phyloP scores from a whole-genome alignment of 768 basidiomycete genomes.

The Auricularia cornea region DNA sequence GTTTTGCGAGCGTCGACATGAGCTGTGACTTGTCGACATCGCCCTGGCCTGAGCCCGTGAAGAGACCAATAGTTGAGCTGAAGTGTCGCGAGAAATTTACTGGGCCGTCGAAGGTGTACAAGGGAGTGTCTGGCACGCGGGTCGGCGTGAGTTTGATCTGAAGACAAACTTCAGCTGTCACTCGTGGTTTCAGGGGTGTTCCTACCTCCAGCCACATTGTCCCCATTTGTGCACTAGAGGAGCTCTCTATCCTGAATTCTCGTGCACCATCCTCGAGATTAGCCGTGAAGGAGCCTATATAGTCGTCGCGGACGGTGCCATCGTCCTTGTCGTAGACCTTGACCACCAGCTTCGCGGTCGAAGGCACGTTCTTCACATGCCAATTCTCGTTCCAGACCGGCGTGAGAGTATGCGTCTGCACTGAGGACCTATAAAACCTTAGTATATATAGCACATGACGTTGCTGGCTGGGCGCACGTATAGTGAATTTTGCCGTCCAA shows the following conservation, averaged over 20 bases:
- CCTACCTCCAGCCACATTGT: slow-evolving; percentile 64
- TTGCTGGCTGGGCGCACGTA: slow-evolving; percentile 35
- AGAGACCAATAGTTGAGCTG: slow-evolving; percentile 58
- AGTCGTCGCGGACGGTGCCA: slow-evolving; percentile 45
- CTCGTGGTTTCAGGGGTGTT: background rate
- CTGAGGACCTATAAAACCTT: slow-evolving; percentile 44
- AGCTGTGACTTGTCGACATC: slow-evolving; percentile 28
- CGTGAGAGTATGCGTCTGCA: slow-evolving; percentile 43
- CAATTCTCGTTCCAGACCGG: slow-evolving; percentile 76
- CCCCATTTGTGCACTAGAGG: slow-evolving; percentile 43
- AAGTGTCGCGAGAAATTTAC: slow-evolving; percentile 62
- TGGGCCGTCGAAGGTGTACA: slow-evolving; percentile 68
- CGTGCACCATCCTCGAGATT: slow-evolving; percentile 48
- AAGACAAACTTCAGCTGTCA: background rate
- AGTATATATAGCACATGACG: background rate
- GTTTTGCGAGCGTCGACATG: too few species aligned
- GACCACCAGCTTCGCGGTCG: slow-evolving; percentile 49
- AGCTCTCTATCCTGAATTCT: slow-evolving; percentile 54
- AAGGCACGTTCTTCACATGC: slow-evolving; percentile 65
- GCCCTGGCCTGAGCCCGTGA: slow-evolving; percentile 52
- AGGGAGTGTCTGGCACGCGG: slow-evolving; percentile 20
- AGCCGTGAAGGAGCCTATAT: slow-evolving; percentile 54
- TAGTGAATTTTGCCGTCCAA: slow-evolving; percentile 56
- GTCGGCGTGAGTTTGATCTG: slow-evolving; percentile 40
- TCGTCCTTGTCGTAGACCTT: slow-evolving; percentile 64